Percentiles rank a stretch among this genome's conserved stretches.
phyloP scores from a whole-genome alignment of 208 protist species.

The Acanthamoeba royreba region DNA sequence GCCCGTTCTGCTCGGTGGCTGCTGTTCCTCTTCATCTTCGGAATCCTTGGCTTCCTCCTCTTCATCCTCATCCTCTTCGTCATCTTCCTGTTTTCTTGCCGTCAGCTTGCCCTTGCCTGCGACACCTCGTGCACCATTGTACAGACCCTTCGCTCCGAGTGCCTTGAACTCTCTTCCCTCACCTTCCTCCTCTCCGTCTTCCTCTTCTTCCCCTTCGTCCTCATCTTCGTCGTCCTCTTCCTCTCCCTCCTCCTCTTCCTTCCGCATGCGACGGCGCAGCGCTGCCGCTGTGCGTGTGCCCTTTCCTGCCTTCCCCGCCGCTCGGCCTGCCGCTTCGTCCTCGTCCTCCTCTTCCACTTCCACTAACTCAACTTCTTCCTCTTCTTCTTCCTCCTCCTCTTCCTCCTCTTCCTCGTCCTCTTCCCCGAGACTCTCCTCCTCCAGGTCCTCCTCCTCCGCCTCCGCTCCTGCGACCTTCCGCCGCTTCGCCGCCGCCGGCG shows the following conservation, averaged over 20 bases:
- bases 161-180: no score
- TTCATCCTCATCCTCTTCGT: background rate
- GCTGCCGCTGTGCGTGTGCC: background rate
- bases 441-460: background rate
- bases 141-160: no score
- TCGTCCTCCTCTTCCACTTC: background rate
- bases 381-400: background rate
- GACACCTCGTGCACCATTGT: no score
- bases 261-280: no score
- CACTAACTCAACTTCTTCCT: background rate
- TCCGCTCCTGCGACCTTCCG: no score
- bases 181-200: background rate
- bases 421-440: background rate
- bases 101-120: no score
- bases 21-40: background rate
- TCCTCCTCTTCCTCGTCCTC: background rate
- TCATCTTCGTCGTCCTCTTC: background rate
- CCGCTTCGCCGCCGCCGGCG: no score
- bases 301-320: background rate
- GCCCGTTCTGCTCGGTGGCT: no score
- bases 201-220: background rate
- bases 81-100: no score
- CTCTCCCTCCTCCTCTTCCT: background rate
- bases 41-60: no score
- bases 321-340: background rate